Conservation (phyloP, 805 yeast genomes). For the Kuraishia molischiana region DNA sequence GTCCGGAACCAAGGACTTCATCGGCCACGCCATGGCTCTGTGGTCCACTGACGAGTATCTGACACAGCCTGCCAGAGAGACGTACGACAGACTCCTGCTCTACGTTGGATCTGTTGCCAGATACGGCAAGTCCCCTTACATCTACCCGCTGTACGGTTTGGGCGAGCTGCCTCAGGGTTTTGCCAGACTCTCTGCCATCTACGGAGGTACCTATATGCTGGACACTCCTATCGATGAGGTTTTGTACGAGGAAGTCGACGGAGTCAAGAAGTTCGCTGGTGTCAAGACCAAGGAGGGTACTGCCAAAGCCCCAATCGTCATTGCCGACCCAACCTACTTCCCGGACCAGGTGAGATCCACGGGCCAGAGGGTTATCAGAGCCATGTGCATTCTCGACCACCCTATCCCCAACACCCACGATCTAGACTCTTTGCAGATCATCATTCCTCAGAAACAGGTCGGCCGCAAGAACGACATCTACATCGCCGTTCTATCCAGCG, state of each 20-base stretch:
- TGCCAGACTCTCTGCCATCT: constrained; percentile 92
- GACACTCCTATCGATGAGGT: constrained; percentile 93
- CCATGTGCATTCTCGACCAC: constrained; percentile 83
- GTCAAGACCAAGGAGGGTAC: constrained; percentile 86
- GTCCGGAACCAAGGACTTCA: constrained; percentile 87
- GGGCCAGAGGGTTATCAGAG: constrained; percentile 69
- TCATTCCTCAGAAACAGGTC: constrained; percentile 94
- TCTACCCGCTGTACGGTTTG: constrained; percentile 91
- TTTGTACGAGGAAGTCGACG: constrained; percentile 51
- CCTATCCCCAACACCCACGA: constrained; percentile 77
- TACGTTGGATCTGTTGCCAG: constrained; percentile 88
- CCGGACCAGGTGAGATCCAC: constrained; percentile 70
- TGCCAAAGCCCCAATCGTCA: constrained; percentile 87
- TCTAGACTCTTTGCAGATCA: constrained; percentile 85
- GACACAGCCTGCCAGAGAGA: constrained; percentile 82
- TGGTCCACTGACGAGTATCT: constrained; percentile 90
- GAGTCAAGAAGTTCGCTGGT: constrained; percentile 55
- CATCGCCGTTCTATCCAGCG: constrained; percentile 79
- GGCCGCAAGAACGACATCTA: constrained; percentile 91
- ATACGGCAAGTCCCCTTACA: constrained; percentile 93
- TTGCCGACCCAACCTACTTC: constrained; percentile 97
- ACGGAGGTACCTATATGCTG: constrained; percentile 98
- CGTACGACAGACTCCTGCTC: constrained; percentile 75
- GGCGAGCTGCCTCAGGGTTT: constrained; percentile 99
- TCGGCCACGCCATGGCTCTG: constrained; percentile 98